These are phyloP conservation scores for button mushroom (Agaricus bisporus) DNA, from an alignment of 768 basidiomycete genomes.

Conservation along the genomic window DNA sequence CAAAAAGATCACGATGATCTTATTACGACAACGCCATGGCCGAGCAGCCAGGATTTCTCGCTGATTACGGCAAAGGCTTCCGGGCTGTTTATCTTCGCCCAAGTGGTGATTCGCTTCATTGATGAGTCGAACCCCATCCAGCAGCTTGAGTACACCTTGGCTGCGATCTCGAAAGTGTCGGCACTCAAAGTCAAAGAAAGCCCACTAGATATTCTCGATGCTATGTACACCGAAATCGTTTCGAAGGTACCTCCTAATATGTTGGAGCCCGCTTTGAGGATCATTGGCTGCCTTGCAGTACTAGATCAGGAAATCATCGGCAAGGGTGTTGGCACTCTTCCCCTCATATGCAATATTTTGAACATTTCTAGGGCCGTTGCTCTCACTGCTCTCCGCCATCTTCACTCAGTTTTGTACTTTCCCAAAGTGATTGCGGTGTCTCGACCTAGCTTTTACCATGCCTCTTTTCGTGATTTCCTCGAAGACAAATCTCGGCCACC, in stretches of 20 bases:
- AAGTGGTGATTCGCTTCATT: too few relatives aligned
- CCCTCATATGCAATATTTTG: neutral
- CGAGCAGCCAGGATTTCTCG: too few relatives aligned
- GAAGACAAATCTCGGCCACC: neutral
- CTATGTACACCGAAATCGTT: constrained; percentile 7
- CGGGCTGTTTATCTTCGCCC: too few relatives aligned
- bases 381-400: neutral
- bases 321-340: neutral
- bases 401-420: neutral
- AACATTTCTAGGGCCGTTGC: neutral
- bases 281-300: neutral
- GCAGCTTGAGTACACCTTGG: too few relatives aligned
- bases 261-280: neutral
- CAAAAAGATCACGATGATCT: too few relatives aligned
- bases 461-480: constrained; percentile 1
- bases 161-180: too few relatives aligned
- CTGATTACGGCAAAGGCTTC: too few relatives aligned
- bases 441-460: constrained; percentile 1
- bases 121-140: too few relatives aligned
- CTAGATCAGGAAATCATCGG: neutral
- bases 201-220: constrained; percentile 6
- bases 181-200: neutral
- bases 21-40: too few relatives aligned
- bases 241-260: neutral
- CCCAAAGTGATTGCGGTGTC: neutral